phyloP scores from a whole-genome alignment of 805 yeast species.

The Citeromyces matritensis region DNA sequence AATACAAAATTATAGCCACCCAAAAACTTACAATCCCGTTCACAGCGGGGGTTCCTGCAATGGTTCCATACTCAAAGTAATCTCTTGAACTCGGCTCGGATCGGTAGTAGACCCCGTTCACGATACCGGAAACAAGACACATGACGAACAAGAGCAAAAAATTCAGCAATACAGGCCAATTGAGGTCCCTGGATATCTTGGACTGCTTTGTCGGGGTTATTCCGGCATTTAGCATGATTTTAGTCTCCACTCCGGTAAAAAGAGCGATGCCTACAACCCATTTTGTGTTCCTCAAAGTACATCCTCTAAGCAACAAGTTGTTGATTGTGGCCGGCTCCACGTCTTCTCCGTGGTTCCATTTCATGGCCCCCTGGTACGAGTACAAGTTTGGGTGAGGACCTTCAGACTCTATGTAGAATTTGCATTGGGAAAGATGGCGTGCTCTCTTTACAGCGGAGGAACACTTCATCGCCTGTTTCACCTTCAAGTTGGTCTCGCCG shows the following conservation, averaged over 20 bases:
- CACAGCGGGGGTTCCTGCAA: slow-evolving; percentile 47
- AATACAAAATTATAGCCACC: slow-evolving; percentile 64
- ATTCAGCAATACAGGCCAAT: slow-evolving; percentile 53
- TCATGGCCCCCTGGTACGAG: slow-evolving; percentile 54
- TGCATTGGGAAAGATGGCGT: slow-evolving; percentile 30
- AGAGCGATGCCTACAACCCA: slow-evolving; percentile 72
- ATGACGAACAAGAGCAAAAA: slow-evolving; percentile 47
- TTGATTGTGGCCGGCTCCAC: slow-evolving; percentile 54
- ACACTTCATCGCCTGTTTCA: slow-evolving; percentile 57
- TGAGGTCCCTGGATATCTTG: slow-evolving; percentile 58
- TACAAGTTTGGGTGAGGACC: slow-evolving; percentile 74
- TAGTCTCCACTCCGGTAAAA: slow-evolving; percentile 69
- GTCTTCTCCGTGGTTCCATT: slow-evolving; percentile 20
- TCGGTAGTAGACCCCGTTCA: slow-evolving; percentile 53
- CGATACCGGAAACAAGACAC: slow-evolving; percentile 56
- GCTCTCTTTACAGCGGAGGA: slow-evolving; percentile 22
- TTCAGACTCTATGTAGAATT: slow-evolving; percentile 65
- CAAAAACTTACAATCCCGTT: slow-evolving; percentile 64
- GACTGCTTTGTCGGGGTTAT: slow-evolving; percentile 67
- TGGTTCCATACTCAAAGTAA: slow-evolving; percentile 56
- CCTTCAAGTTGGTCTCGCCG: slow-evolving; percentile 70
- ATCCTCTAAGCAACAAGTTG: slow-evolving; percentile 61
- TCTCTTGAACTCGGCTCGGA: slow-evolving; percentile 31
- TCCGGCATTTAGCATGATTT: slow-evolving; percentile 73
- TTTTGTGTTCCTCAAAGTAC: slow-evolving; percentile 64